These are phyloP conservation scores for Chenopodium formosanum DNA, from an alignment of 148 eudicot species.

Conservation along the genomic window DNA sequence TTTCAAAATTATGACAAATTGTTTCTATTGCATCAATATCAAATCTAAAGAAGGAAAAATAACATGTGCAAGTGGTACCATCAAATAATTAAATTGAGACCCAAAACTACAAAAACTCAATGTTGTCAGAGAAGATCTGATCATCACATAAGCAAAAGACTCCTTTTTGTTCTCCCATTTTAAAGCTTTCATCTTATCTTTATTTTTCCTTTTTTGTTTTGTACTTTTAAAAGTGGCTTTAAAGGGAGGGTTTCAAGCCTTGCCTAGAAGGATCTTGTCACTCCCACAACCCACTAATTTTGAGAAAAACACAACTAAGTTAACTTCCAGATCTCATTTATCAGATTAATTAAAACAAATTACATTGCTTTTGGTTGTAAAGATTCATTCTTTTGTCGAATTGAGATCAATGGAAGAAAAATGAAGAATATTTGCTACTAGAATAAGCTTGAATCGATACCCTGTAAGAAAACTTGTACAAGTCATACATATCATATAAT, in stretches of 20 bases:
- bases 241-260: neutral
- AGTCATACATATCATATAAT: too few relatives aligned
- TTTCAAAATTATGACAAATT: too few relatives aligned
- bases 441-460: too few relatives aligned
- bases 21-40: neutral
- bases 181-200: neutral
- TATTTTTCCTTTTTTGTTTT: neutral
- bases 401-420: neutral
- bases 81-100: neutral
- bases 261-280: neutral
- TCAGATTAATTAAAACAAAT: neutral
- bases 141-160: neutral
- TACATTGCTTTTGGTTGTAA: neutral
- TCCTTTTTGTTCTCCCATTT: neutral
- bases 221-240: neutral
- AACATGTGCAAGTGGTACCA: constrained; percentile 14
- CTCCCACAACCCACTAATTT: neutral
- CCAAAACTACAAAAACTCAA: neutral
- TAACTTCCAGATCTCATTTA: neutral
- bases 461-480: neutral
- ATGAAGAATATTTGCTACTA: too few relatives aligned
- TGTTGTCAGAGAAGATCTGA: neutral
- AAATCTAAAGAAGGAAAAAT: neutral
- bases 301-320: neutral
- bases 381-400: constrained; percentile 1